Evolutionary conservation across 2,329 filamentous ascomycete genomes (phyloP), one percentile per base, ranked within the genome.

Genomic region (Penicillium sp.): DNA sequence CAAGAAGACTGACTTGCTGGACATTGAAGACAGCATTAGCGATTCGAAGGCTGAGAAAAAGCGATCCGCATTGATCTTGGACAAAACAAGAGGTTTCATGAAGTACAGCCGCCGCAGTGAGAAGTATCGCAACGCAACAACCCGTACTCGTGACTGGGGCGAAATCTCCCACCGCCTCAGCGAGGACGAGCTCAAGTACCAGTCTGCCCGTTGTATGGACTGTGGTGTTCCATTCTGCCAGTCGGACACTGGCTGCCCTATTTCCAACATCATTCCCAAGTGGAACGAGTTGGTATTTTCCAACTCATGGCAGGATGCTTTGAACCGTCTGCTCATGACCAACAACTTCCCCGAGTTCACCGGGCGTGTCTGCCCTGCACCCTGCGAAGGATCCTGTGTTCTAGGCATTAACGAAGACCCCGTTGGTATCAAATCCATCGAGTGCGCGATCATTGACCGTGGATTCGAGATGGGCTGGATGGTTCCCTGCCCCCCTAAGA

Each of bases 341-440:
- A 96, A 97, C 77, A 96, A 96, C 74, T 96, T 97, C 78, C 91
- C 91, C 4, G 91, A 97, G 68, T 96, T 96, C 70, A 97, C 91
- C 61, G 91, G 91, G 49, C 90, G 91, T 75, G 91, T 96, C 52
- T 97, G 91, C 72, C 91, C 91, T 52, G 91, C 91, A 64, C 91
- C 91, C 70, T 97, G 91, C 63, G 91, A 97, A 71, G 91, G 91
- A 69, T 89, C 91, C 52, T 97, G 91, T 65, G 91, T 96, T 53
- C 79, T 97, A 40, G 91, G 91, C 42, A 97, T 97, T 73, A 96
- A 94, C 64, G 90, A 95, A 68, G 90, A 96, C 60, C 90, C 91
- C 4, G 91, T 97, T 34, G 91, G 91, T 58, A 97, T 97, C 78
- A 97, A 97, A 77, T 95, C 88, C 0, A 95, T 97, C 55, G 91